A percentile compares a stretch with the other conserved stretches of the same genome.
phyloP scores from a whole-genome alignment of 495 filamentous ascomycete genomes.

The Neurospora discreta region DNA sequence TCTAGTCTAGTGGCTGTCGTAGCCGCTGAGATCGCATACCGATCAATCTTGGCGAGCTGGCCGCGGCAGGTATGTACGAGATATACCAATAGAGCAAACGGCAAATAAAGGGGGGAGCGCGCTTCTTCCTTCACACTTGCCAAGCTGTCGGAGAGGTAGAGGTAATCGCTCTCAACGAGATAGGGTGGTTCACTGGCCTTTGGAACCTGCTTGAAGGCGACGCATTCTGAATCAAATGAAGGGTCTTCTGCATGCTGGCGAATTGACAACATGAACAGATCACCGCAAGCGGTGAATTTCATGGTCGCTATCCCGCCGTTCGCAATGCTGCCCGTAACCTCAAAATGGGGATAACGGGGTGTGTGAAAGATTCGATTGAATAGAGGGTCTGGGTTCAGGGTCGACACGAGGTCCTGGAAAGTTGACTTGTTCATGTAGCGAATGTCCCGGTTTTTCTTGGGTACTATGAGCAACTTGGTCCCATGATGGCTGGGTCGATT shows the following conservation, averaged over 20 bases:
- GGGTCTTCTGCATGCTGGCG: neutral
- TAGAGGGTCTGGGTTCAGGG: neutral
- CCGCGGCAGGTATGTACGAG: neutral
- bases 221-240: neutral
- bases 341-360: neutral
- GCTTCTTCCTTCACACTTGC: neutral
- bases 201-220: neutral
- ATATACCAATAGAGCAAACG: neutral
- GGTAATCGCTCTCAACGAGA: no score
- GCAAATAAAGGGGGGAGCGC: neutral
- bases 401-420: neutral
- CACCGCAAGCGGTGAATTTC: fast-evolving
- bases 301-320: neutral
- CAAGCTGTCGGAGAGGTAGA: neutral
- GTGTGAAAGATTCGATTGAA: neutral
- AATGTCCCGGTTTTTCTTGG: fast-evolving
- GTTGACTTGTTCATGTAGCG: neutral
- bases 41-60: fast-evolving
- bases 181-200: neutral
- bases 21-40: neutral
- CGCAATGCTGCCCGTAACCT: neutral
- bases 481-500: neutral
- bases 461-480: neutral
- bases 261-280: neutral
- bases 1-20: no score